Percentiles rank a stretch among this genome's conserved stretches.
Conservation (phyloP, 768 basidiomycete species). For the Strobilomyces echinocephalus region DNA sequence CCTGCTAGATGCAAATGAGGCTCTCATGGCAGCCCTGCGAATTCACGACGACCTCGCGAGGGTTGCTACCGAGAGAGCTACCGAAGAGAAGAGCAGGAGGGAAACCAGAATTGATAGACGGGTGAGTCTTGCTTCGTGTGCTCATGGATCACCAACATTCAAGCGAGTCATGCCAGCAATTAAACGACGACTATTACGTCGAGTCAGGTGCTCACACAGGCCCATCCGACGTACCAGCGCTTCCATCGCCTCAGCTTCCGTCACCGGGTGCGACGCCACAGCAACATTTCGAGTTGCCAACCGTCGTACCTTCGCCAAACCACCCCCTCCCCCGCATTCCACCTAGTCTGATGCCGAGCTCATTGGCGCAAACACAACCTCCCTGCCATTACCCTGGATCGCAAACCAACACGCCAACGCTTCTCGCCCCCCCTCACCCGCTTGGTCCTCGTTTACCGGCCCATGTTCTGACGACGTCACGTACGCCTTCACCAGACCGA, state of each 20-base stretch:
- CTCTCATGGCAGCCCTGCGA: constrained; percentile 60
- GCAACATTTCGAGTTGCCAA: constrained; percentile 30
- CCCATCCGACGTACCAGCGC: constrained; percentile 31
- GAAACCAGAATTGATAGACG: constrained; percentile 62
- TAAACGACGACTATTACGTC: constrained; percentile 20
- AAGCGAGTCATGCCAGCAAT: constrained; percentile 12
- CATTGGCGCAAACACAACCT: constrained; percentile 11
- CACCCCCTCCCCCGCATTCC: constrained; percentile 40
- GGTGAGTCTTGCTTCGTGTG: constrained; percentile 39
- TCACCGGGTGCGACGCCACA: constrained; percentile 29
- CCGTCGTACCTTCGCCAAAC: constrained; percentile 27
- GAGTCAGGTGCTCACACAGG: constrained; percentile 21
- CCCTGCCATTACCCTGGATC: constrained; percentile 20
- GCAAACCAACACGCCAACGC: constrained; percentile 28
- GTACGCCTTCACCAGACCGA: constrained; percentile 68
- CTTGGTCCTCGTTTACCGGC: constrained; percentile 67
- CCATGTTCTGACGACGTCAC: constrained; percentile 43
- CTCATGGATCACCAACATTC: constrained; percentile 17
- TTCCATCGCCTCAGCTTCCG: constrained; percentile 22
- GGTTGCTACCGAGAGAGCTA: constrained; percentile 50
- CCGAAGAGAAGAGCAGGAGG: constrained; percentile 65
- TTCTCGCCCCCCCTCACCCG: constrained; percentile 65
- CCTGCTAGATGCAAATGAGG: constrained; percentile 69
- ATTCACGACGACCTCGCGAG: constrained; percentile 77
- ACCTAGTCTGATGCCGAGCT: constrained; percentile 22